These are phyloP conservation scores for Trapa bicornis DNA, from an alignment of 345 rosid genomes.

Conservation along the genomic window DNA sequence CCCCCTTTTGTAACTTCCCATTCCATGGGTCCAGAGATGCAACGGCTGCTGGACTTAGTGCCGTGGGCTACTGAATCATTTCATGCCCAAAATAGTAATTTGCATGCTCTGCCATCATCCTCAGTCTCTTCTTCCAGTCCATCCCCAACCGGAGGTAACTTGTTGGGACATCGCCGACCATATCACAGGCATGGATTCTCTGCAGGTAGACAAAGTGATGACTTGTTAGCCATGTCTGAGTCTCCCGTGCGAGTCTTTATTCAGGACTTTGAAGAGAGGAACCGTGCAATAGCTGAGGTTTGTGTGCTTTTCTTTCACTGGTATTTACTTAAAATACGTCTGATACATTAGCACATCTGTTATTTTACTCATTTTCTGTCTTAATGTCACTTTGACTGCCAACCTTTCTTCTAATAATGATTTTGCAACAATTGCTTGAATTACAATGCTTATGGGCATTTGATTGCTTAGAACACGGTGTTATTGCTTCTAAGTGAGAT, in stretches of 20 bases:
- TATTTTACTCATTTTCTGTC: not conserved
- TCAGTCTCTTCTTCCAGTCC: constrained; percentile 47
- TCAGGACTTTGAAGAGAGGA: constrained; percentile 57
- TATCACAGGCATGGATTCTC: constrained; percentile 37
- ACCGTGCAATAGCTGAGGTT: constrained; percentile 66
- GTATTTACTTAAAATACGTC: not conserved
- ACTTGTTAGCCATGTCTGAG: constrained; percentile 6
- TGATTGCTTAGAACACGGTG: not conserved
- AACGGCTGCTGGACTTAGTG: constrained; percentile 40
- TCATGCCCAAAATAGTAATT: constrained; percentile 41
- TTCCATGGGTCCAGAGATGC: constrained; percentile 27
- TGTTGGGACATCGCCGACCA: constrained; percentile 19
- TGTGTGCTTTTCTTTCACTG: constrained; percentile 8
- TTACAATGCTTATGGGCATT: not conserved
- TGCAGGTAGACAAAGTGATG: constrained; percentile 31
- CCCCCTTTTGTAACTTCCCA: constrained; percentile 44
- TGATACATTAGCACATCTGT: not conserved
- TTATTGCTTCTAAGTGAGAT: not conserved
- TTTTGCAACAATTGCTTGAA: not conserved
- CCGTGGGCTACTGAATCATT: constrained; percentile 56
- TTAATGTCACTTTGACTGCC: not conserved
- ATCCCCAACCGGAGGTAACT: constrained; percentile 29
- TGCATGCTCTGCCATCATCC: constrained; percentile 24
- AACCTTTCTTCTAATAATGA: not conserved
- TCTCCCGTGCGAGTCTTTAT: constrained; percentile 46